Percentiles rank a stretch among this genome's conserved stretches.
phyloP scores from a whole-genome alignment of 148 eudicot genomes.

The Nepenthes mirabilis region DNA sequence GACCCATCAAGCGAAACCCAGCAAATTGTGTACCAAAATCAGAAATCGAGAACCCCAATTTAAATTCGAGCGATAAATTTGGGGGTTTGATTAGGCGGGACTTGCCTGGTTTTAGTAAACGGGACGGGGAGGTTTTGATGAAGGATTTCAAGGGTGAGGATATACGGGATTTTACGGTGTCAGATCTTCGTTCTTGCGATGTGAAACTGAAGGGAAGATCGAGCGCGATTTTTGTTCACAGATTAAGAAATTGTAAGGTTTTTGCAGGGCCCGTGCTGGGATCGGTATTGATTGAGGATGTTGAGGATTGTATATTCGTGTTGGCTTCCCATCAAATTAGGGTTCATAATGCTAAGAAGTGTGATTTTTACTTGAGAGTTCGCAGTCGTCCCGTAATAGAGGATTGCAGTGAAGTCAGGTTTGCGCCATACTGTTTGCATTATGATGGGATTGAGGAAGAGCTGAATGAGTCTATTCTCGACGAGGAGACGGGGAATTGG shows the following conservation, averaged over 20 bases:
- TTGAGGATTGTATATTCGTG: conserved; percentile 46
- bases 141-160: conserved; percentile 42
- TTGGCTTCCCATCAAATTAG: conserved; percentile 88
- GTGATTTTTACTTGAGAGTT: conserved; percentile 73
- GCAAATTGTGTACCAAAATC: conserved; percentile 2
- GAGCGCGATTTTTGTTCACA: conserved; percentile 51
- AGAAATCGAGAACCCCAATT: conserved; percentile 7
- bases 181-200: conserved; percentile 48
- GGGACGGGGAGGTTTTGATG: conserved; percentile 41
- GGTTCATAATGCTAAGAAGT: conserved; percentile 59
- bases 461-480: conserved; percentile 46
- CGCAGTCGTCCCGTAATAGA: conserved; percentile 85
- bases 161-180: conserved; percentile 53
- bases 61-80: conserved; percentile 4
- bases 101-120: conserved; percentile 45
- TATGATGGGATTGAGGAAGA: conserved; percentile 64
- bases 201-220: conserved; percentile 51
- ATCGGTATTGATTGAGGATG: conserved; percentile 74
- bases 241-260: conserved; percentile 48
- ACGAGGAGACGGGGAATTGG: conserved; percentile 77
- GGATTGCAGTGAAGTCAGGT: conserved; percentile 61
- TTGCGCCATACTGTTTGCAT: conserved; percentile 67
- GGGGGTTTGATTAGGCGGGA: conserved; percentile 12
- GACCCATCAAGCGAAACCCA: conserved; percentile 19
- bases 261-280: conserved; percentile 63